Percentiles rank a stretch among this genome's conserved stretches.
These are phyloP conservation scores for Penicillium freii DNA, from an alignment of 2,329 filamentous ascomycete genomes.

Conservation along the genomic window DNA sequence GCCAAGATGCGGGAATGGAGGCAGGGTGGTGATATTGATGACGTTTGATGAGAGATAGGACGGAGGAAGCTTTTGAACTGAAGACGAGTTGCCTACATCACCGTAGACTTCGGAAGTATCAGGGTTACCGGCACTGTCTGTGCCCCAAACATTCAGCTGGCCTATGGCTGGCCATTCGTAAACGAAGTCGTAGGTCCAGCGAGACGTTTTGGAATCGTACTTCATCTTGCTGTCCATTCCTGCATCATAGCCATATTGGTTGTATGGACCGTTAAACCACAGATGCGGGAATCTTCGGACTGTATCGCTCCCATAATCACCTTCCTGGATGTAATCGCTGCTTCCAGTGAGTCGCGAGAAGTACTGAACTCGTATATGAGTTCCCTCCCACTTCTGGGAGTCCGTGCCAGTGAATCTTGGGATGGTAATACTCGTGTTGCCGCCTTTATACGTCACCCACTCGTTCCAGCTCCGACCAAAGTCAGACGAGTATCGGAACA, in stretches of 20 bases:
- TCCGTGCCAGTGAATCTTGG: conserved; percentile 58
- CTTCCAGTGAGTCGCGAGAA: conserved; percentile 60
- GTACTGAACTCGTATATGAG: conserved; percentile 64
- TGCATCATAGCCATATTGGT: conserved; percentile 62
- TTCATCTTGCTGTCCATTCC: conserved; percentile 56
- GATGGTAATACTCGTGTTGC: conserved; percentile 48
- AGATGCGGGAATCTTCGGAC: conserved; percentile 60
- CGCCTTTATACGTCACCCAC: conserved; percentile 56
- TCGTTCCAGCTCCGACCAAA: conserved; percentile 61
- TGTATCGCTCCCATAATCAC: conserved; percentile 46
- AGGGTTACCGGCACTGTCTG: conserved; percentile 61
- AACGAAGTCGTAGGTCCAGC: conserved; percentile 61
- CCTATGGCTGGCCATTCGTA: conserved; percentile 62
- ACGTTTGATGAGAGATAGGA: conserved; percentile 55
- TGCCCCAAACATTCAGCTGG: conserved; percentile 65
- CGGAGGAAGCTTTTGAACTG: conserved; percentile 62
- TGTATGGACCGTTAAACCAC: conserved; percentile 61
- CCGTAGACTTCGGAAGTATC: conserved; percentile 60
- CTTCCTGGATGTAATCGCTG: conserved; percentile 60
- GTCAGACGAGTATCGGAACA: conserved; percentile 61
- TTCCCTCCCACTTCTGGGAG: conserved; percentile 59
- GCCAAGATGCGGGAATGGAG: conserved; percentile 54
- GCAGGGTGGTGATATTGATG: conserved; percentile 58
- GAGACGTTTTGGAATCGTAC: conserved; percentile 45
- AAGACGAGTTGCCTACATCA: conserved; percentile 58